Conservation (phyloP, 169 alveolate genomes). For the Cryptosporidium muris region DNA sequence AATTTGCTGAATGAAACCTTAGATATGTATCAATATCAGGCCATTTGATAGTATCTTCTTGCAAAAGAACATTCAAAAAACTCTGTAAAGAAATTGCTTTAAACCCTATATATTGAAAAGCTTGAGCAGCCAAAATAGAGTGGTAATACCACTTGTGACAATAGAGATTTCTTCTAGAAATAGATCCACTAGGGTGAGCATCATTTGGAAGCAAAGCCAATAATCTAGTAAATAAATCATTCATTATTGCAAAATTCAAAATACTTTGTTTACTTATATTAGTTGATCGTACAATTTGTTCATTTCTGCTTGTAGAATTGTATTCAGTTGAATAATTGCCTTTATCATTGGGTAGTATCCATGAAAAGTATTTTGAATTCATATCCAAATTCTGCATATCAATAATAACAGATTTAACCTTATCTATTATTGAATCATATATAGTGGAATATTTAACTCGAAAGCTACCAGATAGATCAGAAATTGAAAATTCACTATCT, state of each 20-base stretch:
- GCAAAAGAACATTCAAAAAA: neutral
- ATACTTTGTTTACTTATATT: neutral
- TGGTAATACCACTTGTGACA: slow-evolving; percentile 14
- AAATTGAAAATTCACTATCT: too few relatives aligned
- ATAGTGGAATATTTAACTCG: too few relatives aligned
- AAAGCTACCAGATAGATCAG: too few relatives aligned
- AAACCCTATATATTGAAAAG: slow-evolving; percentile 29
- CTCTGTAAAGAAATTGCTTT: slow-evolving; percentile 21
- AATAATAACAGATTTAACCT: too few relatives aligned
- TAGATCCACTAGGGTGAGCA: neutral
- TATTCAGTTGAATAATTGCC: too few relatives aligned
- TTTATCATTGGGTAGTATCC: too few relatives aligned
- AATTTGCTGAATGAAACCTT: slow-evolving; percentile 56
- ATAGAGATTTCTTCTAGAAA: neutral
- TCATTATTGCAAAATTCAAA: slow-evolving; percentile 30
- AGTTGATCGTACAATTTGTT: neutral
- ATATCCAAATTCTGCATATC: too few relatives aligned
- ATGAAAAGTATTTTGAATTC: too few relatives aligned
- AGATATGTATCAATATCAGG: slow-evolving; percentile 22
- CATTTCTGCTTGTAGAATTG: neutral
- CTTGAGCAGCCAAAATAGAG: slow-evolving; percentile 49
- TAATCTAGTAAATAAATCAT: slow-evolving; percentile 18
- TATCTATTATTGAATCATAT: too few relatives aligned
- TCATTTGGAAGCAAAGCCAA: neutral
- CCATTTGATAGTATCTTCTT: slow-evolving; percentile 7